Evolutionary conservation across 805 yeast species (phyloP), one percentile per base, ranked within the genome.

Genomic region (Yarrowia deformans): DNA sequence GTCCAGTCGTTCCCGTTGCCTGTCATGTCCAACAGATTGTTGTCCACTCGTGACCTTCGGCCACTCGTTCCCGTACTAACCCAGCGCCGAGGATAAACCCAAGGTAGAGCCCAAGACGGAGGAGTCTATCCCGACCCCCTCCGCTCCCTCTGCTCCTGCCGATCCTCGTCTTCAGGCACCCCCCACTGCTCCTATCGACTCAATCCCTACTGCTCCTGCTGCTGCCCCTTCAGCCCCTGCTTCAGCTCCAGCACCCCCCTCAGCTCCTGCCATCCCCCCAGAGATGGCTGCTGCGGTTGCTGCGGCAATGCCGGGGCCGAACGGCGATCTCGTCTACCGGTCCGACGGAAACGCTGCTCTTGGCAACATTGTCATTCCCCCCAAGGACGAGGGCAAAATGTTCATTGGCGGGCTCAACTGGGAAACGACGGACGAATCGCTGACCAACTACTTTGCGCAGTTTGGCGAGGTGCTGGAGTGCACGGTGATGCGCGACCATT

Each of bases 401-500:
- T 93, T 93, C 76, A 87, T 92, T 78, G 99, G 99, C 72, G 99
- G 99, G 64, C 86, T 94, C 74, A 95, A 94, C 76, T 94, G 98
- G 98, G 98, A 94, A 77, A 94, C 99, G 16, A 88, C 93, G 14
- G 98, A 94, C 76, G 97, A 93, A 72, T 87, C 90, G 42, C 81
- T 94, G 79, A 87, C 84, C 73, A 88, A 87, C 69, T 94, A 94
- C 78, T 94, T 94, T 77, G 82, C 89, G 60, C 89, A 93, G 78
- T 94, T 86, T 77, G 99, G 99, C 74, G 94, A 90, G 72, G 93
- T 94, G 68, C 77, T 87, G 50, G 98, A 93, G 73, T 86, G 90
- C 75, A 91, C 94, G 48, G 94, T 94, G 71, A 94, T 95, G 98
- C 89, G 95, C 75, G 98, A 94, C 77, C 84, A 86, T 50, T 81